Conservation (phyloP, 2,329 filamentous ascomycete species). For the Pseudogymnoascus pannorum region DNA sequence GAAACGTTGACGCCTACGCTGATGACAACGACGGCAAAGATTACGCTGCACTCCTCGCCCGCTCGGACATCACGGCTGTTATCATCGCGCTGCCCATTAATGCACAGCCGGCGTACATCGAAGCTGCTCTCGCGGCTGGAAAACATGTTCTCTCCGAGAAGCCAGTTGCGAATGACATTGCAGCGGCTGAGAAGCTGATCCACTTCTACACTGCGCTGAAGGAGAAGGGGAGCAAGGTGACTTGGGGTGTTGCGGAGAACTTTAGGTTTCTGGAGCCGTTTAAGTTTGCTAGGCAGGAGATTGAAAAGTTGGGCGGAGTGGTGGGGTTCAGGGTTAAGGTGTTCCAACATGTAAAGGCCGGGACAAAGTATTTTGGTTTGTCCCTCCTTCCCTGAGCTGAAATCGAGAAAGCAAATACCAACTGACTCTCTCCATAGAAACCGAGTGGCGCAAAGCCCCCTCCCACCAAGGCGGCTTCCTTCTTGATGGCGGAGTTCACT, state of each 20-base stretch:
- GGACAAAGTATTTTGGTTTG: constrained; percentile 39
- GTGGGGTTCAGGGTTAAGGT: constrained; percentile 45
- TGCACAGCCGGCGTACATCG: constrained; percentile 41
- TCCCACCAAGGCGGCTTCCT: constrained; percentile 69
- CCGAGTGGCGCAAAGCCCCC: constrained; percentile 59
- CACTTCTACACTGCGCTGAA: constrained; percentile 34
- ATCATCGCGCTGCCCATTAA: constrained; percentile 43
- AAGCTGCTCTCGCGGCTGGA: constrained; percentile 40
- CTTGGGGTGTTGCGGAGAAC: constrained; percentile 64
- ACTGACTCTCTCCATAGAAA: constrained; percentile 31
- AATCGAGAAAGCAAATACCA: not conserved
- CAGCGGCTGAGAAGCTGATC: constrained; percentile 41
- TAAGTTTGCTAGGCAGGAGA: constrained; percentile 41
- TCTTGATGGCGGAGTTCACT: constrained; percentile 70
- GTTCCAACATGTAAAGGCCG: constrained; percentile 37
- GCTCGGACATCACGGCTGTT: constrained; percentile 28
- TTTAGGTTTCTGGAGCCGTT: constrained; percentile 57
- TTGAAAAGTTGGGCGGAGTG: constrained; percentile 46
- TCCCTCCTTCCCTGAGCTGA: not conserved
- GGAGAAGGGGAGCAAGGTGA: constrained; percentile 29
- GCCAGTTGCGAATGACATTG: constrained; percentile 43
- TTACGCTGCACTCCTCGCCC: constrained; percentile 36
- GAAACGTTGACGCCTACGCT: constrained; percentile 25
- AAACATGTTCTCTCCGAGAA: constrained; percentile 51
- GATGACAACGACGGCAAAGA: constrained; percentile 27